Base-by-base conservation (phyloP, 2,329 filamentous ascomycete species). In the Lasiodiplodia gonubiensis region DNA sequence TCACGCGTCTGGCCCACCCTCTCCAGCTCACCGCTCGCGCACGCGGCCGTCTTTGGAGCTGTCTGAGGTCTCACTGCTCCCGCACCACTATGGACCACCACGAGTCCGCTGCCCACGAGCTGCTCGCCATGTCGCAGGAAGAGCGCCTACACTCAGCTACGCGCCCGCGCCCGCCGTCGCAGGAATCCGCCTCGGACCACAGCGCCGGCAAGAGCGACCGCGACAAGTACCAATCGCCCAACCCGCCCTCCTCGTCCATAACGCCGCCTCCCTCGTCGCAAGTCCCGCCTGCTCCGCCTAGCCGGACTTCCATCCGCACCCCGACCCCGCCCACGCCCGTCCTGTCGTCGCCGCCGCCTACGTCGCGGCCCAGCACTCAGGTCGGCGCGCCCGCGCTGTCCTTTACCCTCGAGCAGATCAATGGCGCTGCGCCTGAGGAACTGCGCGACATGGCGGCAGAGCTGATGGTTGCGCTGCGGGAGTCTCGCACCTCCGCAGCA, bases 401-500 rank as follows among this genome's bases (percentile, higher is more conserved):
- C 76, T 85, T 85, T 37, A 83, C 82, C 1, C 71, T 76, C 14
- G 82, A 85, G 30, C 83, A 88, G 59, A 82, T 89, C 70, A 82
- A 82, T 64, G 78, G 77, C 70, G 86, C 86, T 14, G 80, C 82
- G 21, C 76, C 83, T 18, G 79, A 84, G 3, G 82, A 86, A 70
- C 78, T 89, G 59, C 84, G 86, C 27, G 76, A 76, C 53, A 87
- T 88, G 73, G 82, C 86, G 39, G 80, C 82, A 16, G 77, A 80
- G 52, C 80, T 90, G 14, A 81, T 86, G 30, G 77, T 79, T 12
- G 81, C 85, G 18, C 77, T 88, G n/a, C 83, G 86, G 70, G 88
- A 91, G 71, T 85, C 88, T 67, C 92, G 95, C 74, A 94, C 93
- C 83, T 91, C 94, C 68, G 90, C 91, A 18, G 92, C 94, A 37